phyloP scores from a whole-genome alignment of 495 filamentous ascomycete species.

The Chaetomium cochliodes region DNA sequence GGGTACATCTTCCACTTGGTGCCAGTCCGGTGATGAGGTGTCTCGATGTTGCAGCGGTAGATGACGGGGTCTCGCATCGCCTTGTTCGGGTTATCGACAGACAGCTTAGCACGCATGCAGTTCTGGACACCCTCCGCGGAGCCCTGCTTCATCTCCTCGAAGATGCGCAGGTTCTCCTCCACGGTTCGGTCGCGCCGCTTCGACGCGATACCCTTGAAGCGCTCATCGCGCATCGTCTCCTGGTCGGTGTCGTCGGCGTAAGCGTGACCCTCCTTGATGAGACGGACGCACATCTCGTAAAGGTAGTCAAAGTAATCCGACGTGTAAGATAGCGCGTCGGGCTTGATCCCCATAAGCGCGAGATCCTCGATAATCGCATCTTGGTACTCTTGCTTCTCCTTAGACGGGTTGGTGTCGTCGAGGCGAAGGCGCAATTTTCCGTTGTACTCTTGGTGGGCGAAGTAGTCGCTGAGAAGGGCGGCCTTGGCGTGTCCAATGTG shows the following conservation, averaged over 20 bases:
- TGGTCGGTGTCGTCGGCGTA: slow-evolving; percentile 90
- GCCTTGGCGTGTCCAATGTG: slow-evolving; percentile 95
- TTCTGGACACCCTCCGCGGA: slow-evolving; percentile 71
- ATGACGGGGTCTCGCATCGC: slow-evolving; percentile 90
- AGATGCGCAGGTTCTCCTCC: slow-evolving; percentile 75
- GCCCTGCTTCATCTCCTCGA: slow-evolving; percentile 86
- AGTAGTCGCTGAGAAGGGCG: slow-evolving; percentile 89
- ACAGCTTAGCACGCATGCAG: slow-evolving; percentile 89
- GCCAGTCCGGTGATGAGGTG: slow-evolving; percentile 84
- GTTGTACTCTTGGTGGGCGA: slow-evolving; percentile 83
- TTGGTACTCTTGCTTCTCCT: slow-evolving; percentile 90
- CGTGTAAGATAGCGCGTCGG: slow-evolving; percentile 74
- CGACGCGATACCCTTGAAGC: slow-evolving; percentile 73
- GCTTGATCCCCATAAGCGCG: slow-evolving; percentile 78
- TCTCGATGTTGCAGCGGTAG: slow-evolving; percentile 80
- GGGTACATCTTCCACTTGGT: slow-evolving; percentile 90
- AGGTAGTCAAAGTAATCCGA: slow-evolving; percentile 90
- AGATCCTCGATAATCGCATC: slow-evolving; percentile 86
- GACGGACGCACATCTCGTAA: slow-evolving; percentile 69
- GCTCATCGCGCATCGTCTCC: slow-evolving; percentile 77
- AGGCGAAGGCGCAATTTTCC: slow-evolving; percentile 81
- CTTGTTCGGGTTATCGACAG: slow-evolving; percentile 78
- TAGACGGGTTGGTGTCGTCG: slow-evolving; percentile 91
- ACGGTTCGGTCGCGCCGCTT: slow-evolving; percentile 70
- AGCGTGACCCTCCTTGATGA: slow-evolving; percentile 81